Evolutionary conservation across 2,329 filamentous ascomycete genomes (phyloP).

Genomic region (Colletotrichum truncatum): DNA sequence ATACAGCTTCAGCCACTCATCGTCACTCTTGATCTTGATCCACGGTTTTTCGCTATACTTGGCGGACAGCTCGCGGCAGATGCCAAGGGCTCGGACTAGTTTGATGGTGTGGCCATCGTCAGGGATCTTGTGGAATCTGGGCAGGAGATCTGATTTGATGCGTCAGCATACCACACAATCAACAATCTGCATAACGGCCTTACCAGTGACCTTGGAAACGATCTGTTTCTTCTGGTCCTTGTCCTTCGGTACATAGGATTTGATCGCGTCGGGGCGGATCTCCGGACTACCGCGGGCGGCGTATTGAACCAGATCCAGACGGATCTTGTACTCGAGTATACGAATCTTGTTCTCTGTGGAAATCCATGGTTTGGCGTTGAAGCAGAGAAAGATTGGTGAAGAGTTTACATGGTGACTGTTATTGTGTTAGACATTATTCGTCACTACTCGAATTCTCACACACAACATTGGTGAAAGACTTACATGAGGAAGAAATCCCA

Average conservation of each 20-base stretch:
- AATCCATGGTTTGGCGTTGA: conserved; percentile 71
- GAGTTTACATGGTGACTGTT: conserved; percentile 79
- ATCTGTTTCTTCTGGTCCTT: conserved; percentile 45
- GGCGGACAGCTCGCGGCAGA: conserved; percentile 65
- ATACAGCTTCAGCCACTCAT: conserved; percentile 68
- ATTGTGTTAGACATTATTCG: not conserved
- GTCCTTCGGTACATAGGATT: conserved; percentile 64
- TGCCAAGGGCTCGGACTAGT: conserved; percentile 72
- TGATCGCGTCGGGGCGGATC: conserved; percentile 68
- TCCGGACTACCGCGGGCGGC: conserved; percentile 72
- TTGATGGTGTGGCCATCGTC: conserved; percentile 90
- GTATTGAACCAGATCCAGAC: conserved; percentile 79
- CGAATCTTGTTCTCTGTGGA: conserved; percentile 68
- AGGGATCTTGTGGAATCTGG: conserved; percentile 52
- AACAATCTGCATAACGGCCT: conserved; percentile 1
- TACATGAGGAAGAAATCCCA: conserved; percentile 82
- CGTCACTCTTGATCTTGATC: conserved; percentile 62
- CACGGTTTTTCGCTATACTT: conserved; percentile 56
- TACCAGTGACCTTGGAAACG: conserved; percentile 54
- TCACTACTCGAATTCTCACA: not conserved
- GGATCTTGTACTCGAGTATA: conserved; percentile 84
- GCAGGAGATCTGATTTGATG: conserved; percentile 49
- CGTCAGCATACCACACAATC: too few relatives aligned
- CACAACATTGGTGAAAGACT: conserved; percentile 34
- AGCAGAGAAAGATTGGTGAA: conserved; percentile 75